Conservation (phyloP, 371 early-diverging fungal species). For the Rhizomucor miehei region DNA sequence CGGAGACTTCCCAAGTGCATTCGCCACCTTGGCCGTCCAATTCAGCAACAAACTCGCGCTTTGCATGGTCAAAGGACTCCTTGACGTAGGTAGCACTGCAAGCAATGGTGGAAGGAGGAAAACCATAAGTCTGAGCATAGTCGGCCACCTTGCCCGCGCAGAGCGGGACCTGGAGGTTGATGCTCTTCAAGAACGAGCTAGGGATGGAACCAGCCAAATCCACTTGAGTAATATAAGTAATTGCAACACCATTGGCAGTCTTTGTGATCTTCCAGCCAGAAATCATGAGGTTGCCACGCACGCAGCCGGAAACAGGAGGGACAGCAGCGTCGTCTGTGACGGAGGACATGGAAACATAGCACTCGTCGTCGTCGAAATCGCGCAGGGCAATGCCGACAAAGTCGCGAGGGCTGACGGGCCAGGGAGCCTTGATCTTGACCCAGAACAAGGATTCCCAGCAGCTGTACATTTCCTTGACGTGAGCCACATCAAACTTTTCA, state of each 20-base stretch:
- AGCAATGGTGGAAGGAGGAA: conserved; percentile 22
- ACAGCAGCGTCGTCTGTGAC: conserved; percentile 15
- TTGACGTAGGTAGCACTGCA: conserved; percentile 16
- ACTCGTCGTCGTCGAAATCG: conserved; percentile 5
- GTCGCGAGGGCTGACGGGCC: conserved; percentile 13
- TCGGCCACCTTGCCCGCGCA: conserved; percentile 42
- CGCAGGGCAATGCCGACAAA: conserved; percentile 7
- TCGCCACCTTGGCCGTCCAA: conserved; percentile 16
- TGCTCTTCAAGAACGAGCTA: conserved; percentile 30
- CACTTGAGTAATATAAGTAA: conserved; percentile 42
- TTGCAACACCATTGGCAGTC: conserved; percentile 26
- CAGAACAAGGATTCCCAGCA: background rate
- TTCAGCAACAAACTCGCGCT: conserved; percentile 17
- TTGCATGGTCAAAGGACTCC: conserved; percentile 36
- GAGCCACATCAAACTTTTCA: conserved; percentile 33
- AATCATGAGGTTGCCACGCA: conserved; percentile 37
- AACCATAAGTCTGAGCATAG: conserved; percentile 32
- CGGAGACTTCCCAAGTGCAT: conserved; percentile 17
- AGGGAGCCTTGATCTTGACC: conserved; percentile 2
- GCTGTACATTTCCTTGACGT: conserved; percentile 21
- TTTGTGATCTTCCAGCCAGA: conserved; percentile 43
- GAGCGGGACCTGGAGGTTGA: conserved; percentile 42
- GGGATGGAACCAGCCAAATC: conserved; percentile 47
- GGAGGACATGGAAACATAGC: conserved; percentile 21
- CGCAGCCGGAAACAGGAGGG: conserved; percentile 16